Evolutionary conservation across 495 filamentous ascomycete species (phyloP), one percentile per base, ranked within the genome.

Genomic region (Chaetomium tenue): DNA sequence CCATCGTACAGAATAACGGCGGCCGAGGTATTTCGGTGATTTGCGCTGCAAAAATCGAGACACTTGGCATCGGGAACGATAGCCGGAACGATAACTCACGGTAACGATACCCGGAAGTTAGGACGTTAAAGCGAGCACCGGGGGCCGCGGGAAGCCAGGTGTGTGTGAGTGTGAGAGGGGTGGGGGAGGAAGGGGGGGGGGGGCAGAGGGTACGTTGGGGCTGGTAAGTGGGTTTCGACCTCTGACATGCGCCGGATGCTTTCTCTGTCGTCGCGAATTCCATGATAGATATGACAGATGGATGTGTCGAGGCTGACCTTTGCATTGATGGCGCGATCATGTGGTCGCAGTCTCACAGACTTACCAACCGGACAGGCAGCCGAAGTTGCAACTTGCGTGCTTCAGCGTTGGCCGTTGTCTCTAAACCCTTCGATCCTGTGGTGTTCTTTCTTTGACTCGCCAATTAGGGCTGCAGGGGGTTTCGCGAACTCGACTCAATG

Each of bases 21-120:
- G 56, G 11, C 22, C 56, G 42, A 58, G 56, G 15, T 47, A n/a
- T 30, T 42, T 58, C 56, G 56, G 56, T 58, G 56, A 47, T 47
- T 58, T 47, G 56, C 0, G 39, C 22, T 20, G 23, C 40, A 47
- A 42, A 47, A 25, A 2, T 16, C 5, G 56, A 58, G 56, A 33
- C 56, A 44, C 20, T 28, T 44, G n/a, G 54, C 22, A 5, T 37
- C 20, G 28, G 56, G 56, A 58, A 28, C 39, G 56, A 46, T 11
- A 44, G 54, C 54, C 33, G 33, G 18, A 13, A 42, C 54, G 28
- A 25, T 51, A 23, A 51, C 5, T 48, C 20, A 44, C 46, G 46
- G 46, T 22, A 23, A 48, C 46, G 40, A 44, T 44, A 18, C 40
- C 40, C 40, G 40, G 40, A 44, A 18, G 40, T 7, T 47, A 26